A percentile compares a stretch with the other conserved stretches of the same genome.
Evolutionary conservation across 257 asterid genomes (phyloP).

Genomic region (Solanum pennellii): DNA sequence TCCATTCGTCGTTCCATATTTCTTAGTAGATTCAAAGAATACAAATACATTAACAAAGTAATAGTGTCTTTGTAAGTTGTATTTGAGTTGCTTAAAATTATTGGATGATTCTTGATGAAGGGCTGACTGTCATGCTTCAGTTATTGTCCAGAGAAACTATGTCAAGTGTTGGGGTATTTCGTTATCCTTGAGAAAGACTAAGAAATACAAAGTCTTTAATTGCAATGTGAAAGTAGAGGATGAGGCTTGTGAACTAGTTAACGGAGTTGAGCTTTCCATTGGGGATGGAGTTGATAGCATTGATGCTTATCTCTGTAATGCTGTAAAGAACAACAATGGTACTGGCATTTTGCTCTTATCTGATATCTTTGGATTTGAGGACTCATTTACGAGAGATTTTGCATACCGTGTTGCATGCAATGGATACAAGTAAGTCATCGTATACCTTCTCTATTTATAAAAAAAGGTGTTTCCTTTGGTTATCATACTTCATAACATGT

Average conservation of each 20-base stretch:
- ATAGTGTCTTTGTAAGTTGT: not conserved
- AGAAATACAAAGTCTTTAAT: conserved; percentile 15
- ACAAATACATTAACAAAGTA: not conserved
- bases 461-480: not conserved
- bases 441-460: not conserved
- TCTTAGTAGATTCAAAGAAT: not conserved
- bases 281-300: conserved; percentile 38
- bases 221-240: conserved; percentile 45
- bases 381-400: conserved; percentile 62
- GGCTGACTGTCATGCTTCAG: conserved; percentile 44
- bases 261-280: conserved; percentile 47
- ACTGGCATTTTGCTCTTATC: conserved; percentile 73
- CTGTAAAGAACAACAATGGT: conserved; percentile 76
- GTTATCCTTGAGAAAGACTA: conserved; percentile 5
- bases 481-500: not conserved
- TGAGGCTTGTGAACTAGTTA: conserved; percentile 73
- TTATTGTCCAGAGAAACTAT: conserved; percentile 42
- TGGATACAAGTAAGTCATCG: conserved; percentile 58
- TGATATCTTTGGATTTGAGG: conserved; percentile 64
- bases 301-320: conserved; percentile 46
- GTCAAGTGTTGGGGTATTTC: not conserved
- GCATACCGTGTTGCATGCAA: conserved; percentile 79
- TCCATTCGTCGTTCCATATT: not conserved
- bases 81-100: not conserved
- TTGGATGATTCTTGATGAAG: not conserved